These are phyloP conservation scores for Penicillium palitans DNA, from an alignment of 2,329 filamentous ascomycete species.

Conservation along the genomic window DNA sequence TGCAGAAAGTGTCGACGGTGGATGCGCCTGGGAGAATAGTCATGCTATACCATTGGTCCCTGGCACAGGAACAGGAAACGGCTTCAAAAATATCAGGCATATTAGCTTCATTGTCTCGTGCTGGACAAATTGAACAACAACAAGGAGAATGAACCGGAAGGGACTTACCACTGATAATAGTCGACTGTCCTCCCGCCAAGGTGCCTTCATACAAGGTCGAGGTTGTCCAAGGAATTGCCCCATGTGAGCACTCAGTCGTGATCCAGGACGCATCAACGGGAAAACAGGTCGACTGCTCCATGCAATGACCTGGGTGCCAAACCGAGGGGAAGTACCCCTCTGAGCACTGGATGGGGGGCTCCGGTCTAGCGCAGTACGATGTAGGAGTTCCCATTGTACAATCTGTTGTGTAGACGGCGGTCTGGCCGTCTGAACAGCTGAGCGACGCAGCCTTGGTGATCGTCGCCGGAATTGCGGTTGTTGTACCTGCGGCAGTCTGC, in stretches of 20 bases:
- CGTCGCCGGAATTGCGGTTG: background rate
- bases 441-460: constrained; percentile 14
- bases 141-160: background rate
- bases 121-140: background rate
- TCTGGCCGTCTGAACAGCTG: constrained; percentile 23
- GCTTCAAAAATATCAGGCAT: constrained; percentile 1
- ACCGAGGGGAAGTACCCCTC: constrained; percentile 25
- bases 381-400: constrained; percentile 28
- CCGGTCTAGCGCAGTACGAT: constrained; percentile 24
- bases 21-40: constrained; percentile 10
- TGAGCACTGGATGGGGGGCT: constrained; percentile 21
- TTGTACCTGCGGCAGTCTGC: background rate
- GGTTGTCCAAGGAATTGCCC: constrained; percentile 22
- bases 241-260: constrained; percentile 27
- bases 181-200: constrained; percentile 21
- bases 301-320: constrained; percentile 30
- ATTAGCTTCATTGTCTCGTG: background rate
- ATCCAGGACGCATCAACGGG: constrained; percentile 25
- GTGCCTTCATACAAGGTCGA: constrained; percentile 24
- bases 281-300: constrained; percentile 25
- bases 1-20: constrained; percentile 24
- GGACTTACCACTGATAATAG: constrained; percentile 24
- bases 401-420: constrained; percentile 26
- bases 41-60: constrained; percentile 28
- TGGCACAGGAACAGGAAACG: constrained; percentile 25